Base-by-base conservation (phyloP, 1,284 basidiomycete species). In the Gymnopus androsaceus region DNA sequence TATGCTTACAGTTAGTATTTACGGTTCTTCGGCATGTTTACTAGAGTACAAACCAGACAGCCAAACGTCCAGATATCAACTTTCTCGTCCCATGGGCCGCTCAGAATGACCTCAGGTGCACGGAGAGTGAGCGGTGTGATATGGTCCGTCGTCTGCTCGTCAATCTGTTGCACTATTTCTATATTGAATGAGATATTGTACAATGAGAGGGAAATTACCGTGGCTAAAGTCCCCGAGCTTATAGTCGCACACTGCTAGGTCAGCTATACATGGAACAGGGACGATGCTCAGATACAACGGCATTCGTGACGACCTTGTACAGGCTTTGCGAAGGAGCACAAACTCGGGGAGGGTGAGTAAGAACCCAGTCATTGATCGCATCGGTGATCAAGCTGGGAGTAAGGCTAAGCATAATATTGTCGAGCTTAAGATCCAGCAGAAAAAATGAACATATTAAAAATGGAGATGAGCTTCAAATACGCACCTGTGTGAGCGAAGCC, bases 61-160 rank as follows among this genome's bases (percentile, higher is more conserved):
- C 64, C 64, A 38, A 67, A 47, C 17, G 62, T 63, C 66, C 68
- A 69, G 8, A 69, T 64, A 48, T 69, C 68, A 15, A 66, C 63
- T 12, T 54, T 57, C 45, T 62, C 49, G 40, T 54, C 51, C 66
- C 64, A 70, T 19, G 59, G 54, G 25, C 60, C 55, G 14, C 61
- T 58, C 17, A 66, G 51, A 21, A 65, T 54, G 15, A 67, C 63
- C 48, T 67, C 64, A 8, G 67, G 68, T 23, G 69, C 60, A 14
- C 67, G 62, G 23, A 63, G 63, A 11, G 46, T 57, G 34, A 53
- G 30, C 5, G 68, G 68, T 57, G 62, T 62, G 30, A 68, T 62
- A 40, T 56, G 25, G 17, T 46, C 44, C 15, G 44, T 46, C 9
- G 44, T 46, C 27, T 31, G 44, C 3, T 28, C 28, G 6, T 31